A percentile compares a stretch with the other conserved stretches of the same genome.
These are phyloP conservation scores for Juncus inflexus DNA, from an alignment of 176 grass and related monocot genomes.

Conservation along the genomic window DNA sequence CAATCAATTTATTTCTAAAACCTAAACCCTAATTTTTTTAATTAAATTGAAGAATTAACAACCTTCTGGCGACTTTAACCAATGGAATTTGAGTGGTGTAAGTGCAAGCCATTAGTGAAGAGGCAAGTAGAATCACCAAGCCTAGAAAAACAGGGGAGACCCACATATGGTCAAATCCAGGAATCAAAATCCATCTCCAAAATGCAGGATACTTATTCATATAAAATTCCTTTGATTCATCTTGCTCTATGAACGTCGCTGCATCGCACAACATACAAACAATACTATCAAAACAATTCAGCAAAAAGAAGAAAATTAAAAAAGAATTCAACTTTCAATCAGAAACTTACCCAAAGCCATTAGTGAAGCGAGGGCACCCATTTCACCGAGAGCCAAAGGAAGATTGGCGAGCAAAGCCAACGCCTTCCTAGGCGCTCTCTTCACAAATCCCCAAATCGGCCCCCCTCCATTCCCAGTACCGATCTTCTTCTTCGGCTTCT, in stretches of 20 bases:
- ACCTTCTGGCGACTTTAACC: constrained; percentile 93
- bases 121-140: constrained; percentile 64
- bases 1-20: background rate
- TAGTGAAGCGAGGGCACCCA: constrained; percentile 64
- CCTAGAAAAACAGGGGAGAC: constrained; percentile 83
- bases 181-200: constrained; percentile 88
- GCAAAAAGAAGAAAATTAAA: background rate
- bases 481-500: background rate
- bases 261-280: constrained; percentile 16
- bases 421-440: constrained; percentile 43
- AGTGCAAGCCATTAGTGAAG: constrained; percentile 90
- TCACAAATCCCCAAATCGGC: constrained; percentile 31
- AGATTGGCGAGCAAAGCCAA: constrained; percentile 73
- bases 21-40: background rate
- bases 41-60: background rate
- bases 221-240: constrained; percentile 75
- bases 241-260: constrained; percentile 87
- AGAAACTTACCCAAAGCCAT: constrained; percentile 66
- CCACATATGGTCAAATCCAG: constrained; percentile 98
- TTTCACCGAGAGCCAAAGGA: constrained; percentile 75
- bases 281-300: background rate
- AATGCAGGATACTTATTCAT: constrained; percentile 73
- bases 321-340: background rate
- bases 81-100: constrained; percentile 90
- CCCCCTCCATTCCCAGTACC: constrained; percentile 1